Percentiles rank a stretch among this genome's conserved stretches.
Conservation (phyloP, 257 asterid genomes). For the Solanum rostratum region DNA sequence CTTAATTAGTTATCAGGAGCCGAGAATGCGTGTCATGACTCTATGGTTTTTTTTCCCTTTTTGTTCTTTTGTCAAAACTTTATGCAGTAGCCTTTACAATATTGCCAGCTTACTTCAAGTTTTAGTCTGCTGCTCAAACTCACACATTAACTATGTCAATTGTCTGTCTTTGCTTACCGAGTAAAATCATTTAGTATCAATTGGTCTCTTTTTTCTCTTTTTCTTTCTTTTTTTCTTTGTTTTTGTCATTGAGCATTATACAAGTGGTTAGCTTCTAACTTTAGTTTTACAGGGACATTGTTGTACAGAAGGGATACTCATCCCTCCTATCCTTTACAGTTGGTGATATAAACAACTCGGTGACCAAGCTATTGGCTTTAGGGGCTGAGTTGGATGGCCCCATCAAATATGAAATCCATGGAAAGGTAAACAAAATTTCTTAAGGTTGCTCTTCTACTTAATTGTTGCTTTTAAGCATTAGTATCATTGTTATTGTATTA, state of each 20-base stretch:
- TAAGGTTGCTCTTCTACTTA: not conserved
- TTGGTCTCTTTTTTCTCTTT: not conserved
- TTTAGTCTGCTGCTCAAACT: not conserved
- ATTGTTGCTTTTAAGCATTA: not conserved
- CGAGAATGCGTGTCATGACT: not conserved
- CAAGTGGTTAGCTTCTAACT: not conserved
- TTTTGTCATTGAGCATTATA: not conserved
- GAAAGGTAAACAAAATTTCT: conserved; percentile 50
- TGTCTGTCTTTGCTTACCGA: not conserved
- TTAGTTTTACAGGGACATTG: conserved; percentile 34
- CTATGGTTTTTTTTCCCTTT: not conserved
- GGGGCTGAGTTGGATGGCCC: conserved; percentile 98
- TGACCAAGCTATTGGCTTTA: conserved; percentile 65
- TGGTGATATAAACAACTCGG: conserved; percentile 58
- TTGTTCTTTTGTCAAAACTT: not conserved
- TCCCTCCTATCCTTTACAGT: conserved; percentile 86
- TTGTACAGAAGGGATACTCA: conserved; percentile 55
- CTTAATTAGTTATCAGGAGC: not conserved
- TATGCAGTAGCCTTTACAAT: not conserved
- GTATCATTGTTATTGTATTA: not conserved
- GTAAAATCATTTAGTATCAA: not conserved
- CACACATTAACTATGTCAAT: not conserved
- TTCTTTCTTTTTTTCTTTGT: not conserved
- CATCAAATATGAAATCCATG: conserved; percentile 79
- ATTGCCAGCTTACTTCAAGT: not conserved